A percentile compares a stretch with the other conserved stretches of the same genome.
Conservation (phyloP, 2,329 filamentous ascomycete genomes). For the Hawksworthiomyces lignivorus region DNA sequence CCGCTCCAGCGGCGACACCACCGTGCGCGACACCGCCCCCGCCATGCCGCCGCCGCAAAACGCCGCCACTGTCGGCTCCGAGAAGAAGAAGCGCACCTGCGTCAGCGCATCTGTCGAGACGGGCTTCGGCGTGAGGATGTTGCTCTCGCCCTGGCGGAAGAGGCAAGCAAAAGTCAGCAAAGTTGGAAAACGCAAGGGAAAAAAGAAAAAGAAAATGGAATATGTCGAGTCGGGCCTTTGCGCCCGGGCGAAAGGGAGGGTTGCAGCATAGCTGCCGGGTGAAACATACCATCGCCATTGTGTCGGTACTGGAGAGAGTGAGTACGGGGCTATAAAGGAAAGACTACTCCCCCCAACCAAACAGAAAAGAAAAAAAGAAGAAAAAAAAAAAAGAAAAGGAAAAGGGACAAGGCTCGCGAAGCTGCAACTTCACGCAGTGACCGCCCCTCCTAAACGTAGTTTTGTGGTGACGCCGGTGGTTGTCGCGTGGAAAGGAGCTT, state of each 20-base stretch:
- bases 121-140: constrained; percentile 6
- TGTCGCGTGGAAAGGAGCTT: constrained; percentile 4
- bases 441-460: background rate
- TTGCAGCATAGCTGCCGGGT: too few species aligned
- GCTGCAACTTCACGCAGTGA: background rate
- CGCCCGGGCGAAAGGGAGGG: too few species aligned
- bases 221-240: background rate
- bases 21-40: constrained; percentile 93
- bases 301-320: background rate
- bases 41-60: constrained; percentile 93
- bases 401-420: background rate
- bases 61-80: constrained; percentile 80
- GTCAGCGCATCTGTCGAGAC: constrained; percentile 19
- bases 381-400: background rate
- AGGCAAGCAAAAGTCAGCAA: background rate
- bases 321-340: too few species aligned
- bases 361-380: background rate
- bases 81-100: constrained; percentile 46
- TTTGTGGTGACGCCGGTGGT: background rate
- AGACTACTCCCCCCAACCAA: background rate
- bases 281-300: constrained; percentile 2
- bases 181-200: too few species aligned
- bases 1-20: constrained; percentile 90
- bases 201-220: background rate
- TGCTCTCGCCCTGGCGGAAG: too few species aligned